Evolutionary conservation across 1,284 basidiomycete genomes (phyloP).

Genomic region (Ustilago nuda): DNA sequence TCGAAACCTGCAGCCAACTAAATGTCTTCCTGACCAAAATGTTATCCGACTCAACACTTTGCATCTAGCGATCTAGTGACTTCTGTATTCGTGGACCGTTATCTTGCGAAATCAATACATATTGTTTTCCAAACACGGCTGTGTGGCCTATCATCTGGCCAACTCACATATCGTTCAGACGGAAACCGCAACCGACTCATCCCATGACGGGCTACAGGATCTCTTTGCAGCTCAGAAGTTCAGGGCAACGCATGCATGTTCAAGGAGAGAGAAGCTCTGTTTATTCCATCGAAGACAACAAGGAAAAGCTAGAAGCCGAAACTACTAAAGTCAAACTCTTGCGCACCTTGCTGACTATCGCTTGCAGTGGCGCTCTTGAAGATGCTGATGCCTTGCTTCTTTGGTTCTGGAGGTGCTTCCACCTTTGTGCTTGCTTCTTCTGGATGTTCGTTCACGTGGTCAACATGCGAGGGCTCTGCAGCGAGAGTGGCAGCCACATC

Average conservation of each 20-base stretch:
- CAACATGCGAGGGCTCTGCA: slow-evolving; percentile 13
- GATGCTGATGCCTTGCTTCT: slow-evolving; percentile 49
- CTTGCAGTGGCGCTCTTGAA: slow-evolving; percentile 53
- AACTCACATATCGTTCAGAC: neutral
- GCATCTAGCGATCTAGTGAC: neutral
- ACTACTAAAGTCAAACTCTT: slow-evolving; percentile 57
- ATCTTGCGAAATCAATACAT: slow-evolving; percentile 13
- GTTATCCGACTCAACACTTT: neutral
- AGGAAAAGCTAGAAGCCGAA: slow-evolving; percentile 50
- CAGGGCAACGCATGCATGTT: neutral
- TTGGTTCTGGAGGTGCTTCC: slow-evolving; percentile 11
- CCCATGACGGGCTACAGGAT: neutral
- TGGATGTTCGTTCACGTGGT: neutral
- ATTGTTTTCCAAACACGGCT: neutral
- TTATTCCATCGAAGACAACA: slow-evolving; percentile 8
- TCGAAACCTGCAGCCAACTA: slow-evolving; percentile 3
- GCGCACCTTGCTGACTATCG: slow-evolving; percentile 55
- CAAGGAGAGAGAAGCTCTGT: neutral
- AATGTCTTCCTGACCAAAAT: slow-evolving; percentile 7
- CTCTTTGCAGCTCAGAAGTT: neutral
- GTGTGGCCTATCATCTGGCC: neutral
- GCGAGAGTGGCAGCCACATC: neutral
- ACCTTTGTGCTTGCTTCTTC: neutral
- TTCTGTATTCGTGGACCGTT: slow-evolving; percentile 1
- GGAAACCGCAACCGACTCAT: neutral